Evolutionary conservation across 2,329 filamentous ascomycete genomes (phyloP), one percentile per base, ranked within the genome.

Genomic region (Alternaria infectoria): DNA sequence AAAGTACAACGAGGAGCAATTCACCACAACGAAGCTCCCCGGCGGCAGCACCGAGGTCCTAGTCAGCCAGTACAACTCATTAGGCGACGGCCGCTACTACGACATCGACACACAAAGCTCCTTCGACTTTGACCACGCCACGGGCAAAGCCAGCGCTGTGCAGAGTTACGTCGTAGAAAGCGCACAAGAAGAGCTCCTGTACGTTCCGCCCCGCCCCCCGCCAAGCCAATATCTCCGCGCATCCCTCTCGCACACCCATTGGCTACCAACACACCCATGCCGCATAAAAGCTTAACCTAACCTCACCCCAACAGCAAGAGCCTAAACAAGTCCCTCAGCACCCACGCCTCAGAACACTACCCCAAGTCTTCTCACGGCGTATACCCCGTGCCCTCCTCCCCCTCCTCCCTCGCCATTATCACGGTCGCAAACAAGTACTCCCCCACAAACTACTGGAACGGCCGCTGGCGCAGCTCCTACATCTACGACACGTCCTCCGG

Each of bases 371-470:
- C 91, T 12, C 91, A 91, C 71, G 93, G 94, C 69, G 92, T 93
- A 52, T 97, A 92, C 79, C 93, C 95, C 11, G 89, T 62, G 11
- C 59, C 89, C 70, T 88, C 93, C 72, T 85, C 90, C 68, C 92
- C 95, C 79, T 87, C 88, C 26, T 89, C 90, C 72, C 82, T 98
- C 64, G 93, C 93, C 51, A 85, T 97, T 68, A 82, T 97, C 58
- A 89, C 97, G 54, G 94, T 97, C 52, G 92, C 94, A 60, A 97
- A 96, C 85, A 97, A 97, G 81, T 98, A 98, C 85, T 97, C 92
- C 74, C 96, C 96, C 8, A 93, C 94, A 79, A 99, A 99, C 86
- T 99, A 93, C 86, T 98, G 96, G 93, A 98, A 97, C 82, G 96
- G 96, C 66, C 93, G 96, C 67, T 99, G 96, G 93, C 92, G 96